Evolutionary conservation across 805 yeast genomes (phyloP).

Genomic region (Kockiozyma suomiensis): DNA sequence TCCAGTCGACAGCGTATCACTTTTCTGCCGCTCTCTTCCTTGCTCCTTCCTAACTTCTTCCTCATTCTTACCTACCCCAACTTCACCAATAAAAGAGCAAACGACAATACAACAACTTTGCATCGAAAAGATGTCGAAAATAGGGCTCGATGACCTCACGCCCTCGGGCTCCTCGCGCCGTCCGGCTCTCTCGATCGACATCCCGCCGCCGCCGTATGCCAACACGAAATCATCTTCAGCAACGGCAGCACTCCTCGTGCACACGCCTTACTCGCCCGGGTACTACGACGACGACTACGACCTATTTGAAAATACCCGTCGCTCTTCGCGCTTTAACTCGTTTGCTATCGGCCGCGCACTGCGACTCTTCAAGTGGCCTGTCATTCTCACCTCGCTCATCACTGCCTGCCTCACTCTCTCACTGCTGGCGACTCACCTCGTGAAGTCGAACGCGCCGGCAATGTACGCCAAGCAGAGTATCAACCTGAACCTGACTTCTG

Average conservation of each 20-base stretch:
- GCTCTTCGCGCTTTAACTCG: neutral
- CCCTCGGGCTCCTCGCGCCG: neutral
- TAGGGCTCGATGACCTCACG: slow-evolving; percentile 8
- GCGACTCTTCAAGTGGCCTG: slow-evolving; percentile 18
- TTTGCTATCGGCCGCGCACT: slow-evolving; percentile 8
- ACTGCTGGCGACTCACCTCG: slow-evolving; percentile 12
- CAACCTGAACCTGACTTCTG: slow-evolving; percentile 23
- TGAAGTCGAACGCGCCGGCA: slow-evolving; percentile 16
- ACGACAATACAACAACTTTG: neutral
- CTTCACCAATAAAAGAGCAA: neutral
- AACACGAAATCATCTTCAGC: slow-evolving; percentile 19
- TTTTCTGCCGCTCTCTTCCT: neutral
- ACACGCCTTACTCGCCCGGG: slow-evolving; percentile 27
- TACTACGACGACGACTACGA: slow-evolving; percentile 23
- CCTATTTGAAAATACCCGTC: neutral
- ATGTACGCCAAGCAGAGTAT: slow-evolving; percentile 29
- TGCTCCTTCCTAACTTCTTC: neutral
- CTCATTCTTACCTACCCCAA: too few species aligned
- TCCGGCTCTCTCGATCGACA: slow-evolving; percentile 20
- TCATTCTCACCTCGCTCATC: slow-evolving; percentile 1
- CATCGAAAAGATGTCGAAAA: slow-evolving; percentile 1
- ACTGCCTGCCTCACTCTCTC: slow-evolving; percentile 7
- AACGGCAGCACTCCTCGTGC: slow-evolving; percentile 22
- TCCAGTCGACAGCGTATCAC: neutral
- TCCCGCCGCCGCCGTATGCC: slow-evolving; percentile 29